phyloP scores from a whole-genome alignment of 2,329 filamentous ascomycete species.

The Aspergillus caelatus region DNA sequence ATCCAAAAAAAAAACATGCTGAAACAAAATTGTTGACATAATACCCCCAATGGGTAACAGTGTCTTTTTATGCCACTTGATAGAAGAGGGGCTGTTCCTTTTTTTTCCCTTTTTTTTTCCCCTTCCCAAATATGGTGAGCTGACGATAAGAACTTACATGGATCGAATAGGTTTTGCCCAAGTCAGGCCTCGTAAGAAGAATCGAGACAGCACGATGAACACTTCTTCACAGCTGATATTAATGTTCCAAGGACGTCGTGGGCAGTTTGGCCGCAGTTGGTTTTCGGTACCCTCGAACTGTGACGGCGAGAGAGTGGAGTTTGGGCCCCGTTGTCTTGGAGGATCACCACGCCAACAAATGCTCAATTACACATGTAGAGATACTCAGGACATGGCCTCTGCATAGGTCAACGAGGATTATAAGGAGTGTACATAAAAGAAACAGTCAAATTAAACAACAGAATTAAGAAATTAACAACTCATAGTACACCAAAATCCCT shows the following conservation, averaged over 20 bases:
- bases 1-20: not conserved
- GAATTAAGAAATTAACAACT: not conserved
- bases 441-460: not conserved
- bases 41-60: not conserved
- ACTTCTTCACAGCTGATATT: slow-evolving; percentile 10
- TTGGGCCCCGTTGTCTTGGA: slow-evolving; percentile 27
- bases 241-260: slow-evolving; percentile 10
- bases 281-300: slow-evolving; percentile 8
- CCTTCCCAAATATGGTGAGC: not conserved
- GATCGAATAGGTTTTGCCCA: slow-evolving; percentile 29
- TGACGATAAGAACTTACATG: slow-evolving; percentile 31
- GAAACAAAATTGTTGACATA: not conserved
- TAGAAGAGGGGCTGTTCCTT: not conserved
- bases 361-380: not conserved
- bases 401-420: not conserved
- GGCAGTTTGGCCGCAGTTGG: not conserved
- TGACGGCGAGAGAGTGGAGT: slow-evolving; percentile 26
- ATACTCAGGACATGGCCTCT: not conserved
- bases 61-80: not conserved
- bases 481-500: not conserved
- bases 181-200: slow-evolving; percentile 29
- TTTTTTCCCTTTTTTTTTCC: slow-evolving; percentile 1
- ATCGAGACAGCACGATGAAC: slow-evolving; percentile 34
- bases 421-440: not conserved
- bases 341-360: slow-evolving; percentile 15